Base-by-base conservation (phyloP, 495 filamentous ascomycete species). In the Jackrogersella multiformis region DNA sequence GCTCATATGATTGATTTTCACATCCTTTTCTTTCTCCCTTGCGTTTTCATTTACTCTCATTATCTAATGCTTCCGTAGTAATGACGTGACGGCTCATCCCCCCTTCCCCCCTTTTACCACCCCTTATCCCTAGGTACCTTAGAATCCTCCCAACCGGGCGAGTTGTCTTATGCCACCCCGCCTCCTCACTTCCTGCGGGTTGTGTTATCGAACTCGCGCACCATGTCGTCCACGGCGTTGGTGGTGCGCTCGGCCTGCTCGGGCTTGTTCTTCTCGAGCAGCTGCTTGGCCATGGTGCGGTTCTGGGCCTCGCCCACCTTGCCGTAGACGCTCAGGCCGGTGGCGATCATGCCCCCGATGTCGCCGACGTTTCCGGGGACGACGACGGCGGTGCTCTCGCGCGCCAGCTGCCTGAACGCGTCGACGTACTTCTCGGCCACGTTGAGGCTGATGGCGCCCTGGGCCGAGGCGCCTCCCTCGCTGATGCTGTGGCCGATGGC, bases 391-490 rank as follows among this genome's bases (percentile, higher is more conserved):
- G 95, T 99, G 60, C 94, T 91, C 81, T 98, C 92, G 77, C 92
- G 93, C 34, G 95, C 95, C 63, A 99, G 79, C 53, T 91, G 91
- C 44, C 87, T 90, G 77, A 97, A 99, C 1, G 95, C 95, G 51
- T 97, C 94, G 26, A 99, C 96, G 68, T 98, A 99, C 77, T 97
- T 96, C 87, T 99, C 95, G 2, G 95, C 95, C 1, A 99, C 93
- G 16, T 84, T 92, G 65, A 99, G 77, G 62, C 89, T 90, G 4
- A 99, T 81, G 7, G 96, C 95, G 10, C 85, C 83, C 71, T 95
- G 92, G 0, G 96, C 95, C 53, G 86, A 79, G 51, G 87, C 85
- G 67, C 89, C 77, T 28, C 92, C 92, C 13, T 87, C 78, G 4
- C 81, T 79, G 55, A 99, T 96, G 16, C 87, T 80, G 39, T 81